Base-by-base conservation (phyloP, 176 grass and related monocot species). In the Lolium perenne region DNA sequence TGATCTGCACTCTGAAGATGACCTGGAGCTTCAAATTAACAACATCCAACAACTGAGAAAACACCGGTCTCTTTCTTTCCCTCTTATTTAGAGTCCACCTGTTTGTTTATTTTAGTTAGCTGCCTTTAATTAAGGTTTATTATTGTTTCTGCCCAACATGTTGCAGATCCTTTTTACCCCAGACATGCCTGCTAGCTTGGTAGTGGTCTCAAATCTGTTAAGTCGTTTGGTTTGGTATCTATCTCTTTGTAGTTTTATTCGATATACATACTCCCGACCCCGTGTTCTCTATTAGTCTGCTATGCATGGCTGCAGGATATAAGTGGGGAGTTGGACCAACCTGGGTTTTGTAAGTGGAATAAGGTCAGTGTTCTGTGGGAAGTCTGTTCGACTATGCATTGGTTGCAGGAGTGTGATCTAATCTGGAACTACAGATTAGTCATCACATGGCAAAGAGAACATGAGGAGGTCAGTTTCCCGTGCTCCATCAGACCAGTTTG, bases 401-500 rank as follows among this genome's bases (percentile, higher is more conserved):
- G 46, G 9, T 86, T 87, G 85, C 85, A 87, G 85, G 85, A 32
- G 18, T 14, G 22, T 0, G 57, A 29, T 15, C 35, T 12, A 26
- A 3, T 40, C 48, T n/a, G 54, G 68, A 10, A 63, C 5, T 16
- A 11, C n/a, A 18, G 11, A 10, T 3, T 21, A n/a, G 12, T 29
- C 43, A 43, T 40, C 77, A 1, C 60, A 64, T 74, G n/a, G 55
- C 15, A 2, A 80, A 54, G 69, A 43, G 32, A 17, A 68, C 32
- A 11, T 0, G 65, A 68, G 65, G 32, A 88, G 87, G 87, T 88
- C 74, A 88, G 87, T 88, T 4, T 55, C 43, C 48, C 16, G 74
- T 72, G 23, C 17, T 35, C n/a, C 23, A 47, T 84, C 57, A 49
- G 67, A 25, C 51, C 38, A 59, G 58, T 58, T 16, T n/a, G 25